Evolutionary conservation across 768 basidiomycete genomes (phyloP).

Genomic region (Collybia sp.): DNA sequence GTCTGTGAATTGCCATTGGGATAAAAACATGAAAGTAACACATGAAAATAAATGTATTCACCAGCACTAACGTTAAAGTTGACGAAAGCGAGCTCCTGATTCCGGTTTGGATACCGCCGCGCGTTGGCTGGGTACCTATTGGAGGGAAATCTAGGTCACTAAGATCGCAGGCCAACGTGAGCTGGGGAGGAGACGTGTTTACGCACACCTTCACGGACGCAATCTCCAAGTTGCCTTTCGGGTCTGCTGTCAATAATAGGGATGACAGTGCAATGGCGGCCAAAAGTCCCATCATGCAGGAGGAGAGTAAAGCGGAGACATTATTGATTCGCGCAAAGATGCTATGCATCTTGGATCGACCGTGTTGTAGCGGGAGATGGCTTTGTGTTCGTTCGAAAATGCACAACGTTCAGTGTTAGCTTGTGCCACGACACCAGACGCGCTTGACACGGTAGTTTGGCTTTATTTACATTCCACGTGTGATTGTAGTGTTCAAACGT

Average conservation of each 20-base stretch:
- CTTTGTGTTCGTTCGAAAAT: no score
- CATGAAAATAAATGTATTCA: conserved; percentile 27
- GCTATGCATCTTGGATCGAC: conserved; percentile 52
- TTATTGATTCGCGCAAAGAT: conserved; percentile 70
- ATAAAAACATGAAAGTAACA: conserved; percentile 1
- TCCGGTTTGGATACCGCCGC: conserved; percentile 50
- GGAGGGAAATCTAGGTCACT: background rate
- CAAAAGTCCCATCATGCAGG: conserved; percentile 70
- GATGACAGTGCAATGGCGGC: conserved; percentile 72
- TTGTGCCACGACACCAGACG: no score
- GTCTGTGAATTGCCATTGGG: conserved; percentile 38
- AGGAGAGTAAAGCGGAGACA: conserved; percentile 66
- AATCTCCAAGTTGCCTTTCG: conserved; percentile 54
- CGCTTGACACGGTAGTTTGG: no score
- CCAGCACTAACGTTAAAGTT: conserved; percentile 82
- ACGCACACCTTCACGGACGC: conserved; percentile 76
- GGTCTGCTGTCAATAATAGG: conserved; percentile 53
- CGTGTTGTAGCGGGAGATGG: no score
- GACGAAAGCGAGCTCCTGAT: conserved; percentile 76
- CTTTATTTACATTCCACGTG: no score
- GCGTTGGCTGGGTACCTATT: conserved; percentile 42
- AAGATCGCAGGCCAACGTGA: conserved; percentile 5
- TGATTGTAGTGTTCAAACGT: no score
- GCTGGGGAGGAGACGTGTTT: background rate
- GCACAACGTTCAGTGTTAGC: no score